Base-by-base conservation (phyloP, 345 rosid genomes). In the Chamaenerion angustifolium region DNA sequence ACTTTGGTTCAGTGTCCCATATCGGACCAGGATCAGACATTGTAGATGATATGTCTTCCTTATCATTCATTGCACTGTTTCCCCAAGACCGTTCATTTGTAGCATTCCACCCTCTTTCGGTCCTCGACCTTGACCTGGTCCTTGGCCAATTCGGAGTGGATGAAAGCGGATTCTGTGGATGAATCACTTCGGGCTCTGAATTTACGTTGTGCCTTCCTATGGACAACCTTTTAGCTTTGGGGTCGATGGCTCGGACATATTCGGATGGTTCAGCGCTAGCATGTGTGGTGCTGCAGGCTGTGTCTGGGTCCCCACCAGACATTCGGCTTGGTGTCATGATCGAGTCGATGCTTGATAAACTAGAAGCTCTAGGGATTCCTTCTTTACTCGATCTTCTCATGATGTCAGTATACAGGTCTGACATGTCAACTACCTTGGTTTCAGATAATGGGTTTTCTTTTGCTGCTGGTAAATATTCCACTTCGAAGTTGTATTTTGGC, bases 1-100 rank as follows among this genome's bases (percentile, higher is more conserved):
- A 84, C 71, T 75, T 92, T 15, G 98, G 98, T 64, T 76, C 98
- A 23, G 95, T 70, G 69, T 92, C 98, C 98, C 98, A 92, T 47
- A 92, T 92, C 9, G 98, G 95, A 71, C 98, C 96, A 16, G 96
- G 98, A 68, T 87, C 95, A 42, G 98, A 92, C 58, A 92, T 66
- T 40, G 98, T 87, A 15, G 98, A 92, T 40, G 98, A 92, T 43
- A 80, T 80, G 59, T 92, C 98, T 68, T 92, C 98, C 66, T 80
- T 80, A 64, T 92, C 98, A 68, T 81, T 76, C 56, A 76, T 72
- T 42, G 69, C 80, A 5, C 74, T 59, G 68, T 78, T 87, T 48
- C 93, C 95, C 93, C 89, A 80, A 40, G 96, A 75, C 60, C 80
- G 76, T 71, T 80, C 96, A 55, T 82, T 79, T 41, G 85, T 60